These are phyloP conservation scores for Agrocybe praecox DNA, from an alignment of 768 basidiomycete species.

Conservation along the genomic window DNA sequence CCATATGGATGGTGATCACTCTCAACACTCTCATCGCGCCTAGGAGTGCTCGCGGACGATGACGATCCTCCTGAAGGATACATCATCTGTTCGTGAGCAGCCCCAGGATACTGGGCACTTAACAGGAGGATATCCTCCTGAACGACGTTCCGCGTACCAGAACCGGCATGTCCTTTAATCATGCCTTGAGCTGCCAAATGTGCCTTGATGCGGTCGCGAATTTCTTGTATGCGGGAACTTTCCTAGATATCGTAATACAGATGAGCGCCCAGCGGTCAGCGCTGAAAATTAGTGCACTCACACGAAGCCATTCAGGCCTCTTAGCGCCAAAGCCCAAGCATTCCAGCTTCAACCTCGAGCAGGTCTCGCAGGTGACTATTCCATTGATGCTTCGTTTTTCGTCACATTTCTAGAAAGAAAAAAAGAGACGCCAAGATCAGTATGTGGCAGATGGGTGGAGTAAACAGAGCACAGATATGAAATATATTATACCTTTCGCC, in stretches of 20 bases:
- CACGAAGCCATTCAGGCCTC: conserved; percentile 84
- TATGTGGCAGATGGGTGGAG: neutral
- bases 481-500: conserved; percentile 69
- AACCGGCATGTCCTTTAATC: conserved; percentile 86
- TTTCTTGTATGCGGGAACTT: conserved; percentile 62
- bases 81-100: conserved; percentile 13
- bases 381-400: conserved; percentile 53
- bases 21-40: conserved; percentile 23
- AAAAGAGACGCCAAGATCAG: conserved; percentile 3
- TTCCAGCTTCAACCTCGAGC: conserved; percentile 77
- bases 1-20: conserved; percentile 21
- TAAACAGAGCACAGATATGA: conserved; percentile 6
- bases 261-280: neutral
- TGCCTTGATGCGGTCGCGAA: conserved; percentile 78
- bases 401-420: conserved; percentile 73
- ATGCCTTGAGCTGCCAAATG: conserved; percentile 83
- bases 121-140: conserved; percentile 58
- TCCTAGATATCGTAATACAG: conserved; percentile 47
- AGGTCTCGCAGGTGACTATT: conserved; percentile 72
- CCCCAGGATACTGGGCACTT: conserved; percentile 37
- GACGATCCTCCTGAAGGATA: conserved; percentile 33
- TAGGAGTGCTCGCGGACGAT: conserved; percentile 36
- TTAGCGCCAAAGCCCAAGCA: conserved; percentile 87
- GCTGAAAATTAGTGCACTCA: conserved; percentile 35
- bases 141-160: conserved; percentile 59